A percentile compares a stretch with the other conserved stretches of the same genome.
Evolutionary conservation across 306 rosid genomes (phyloP).

Genomic region (Cucurbita ficifolia): DNA sequence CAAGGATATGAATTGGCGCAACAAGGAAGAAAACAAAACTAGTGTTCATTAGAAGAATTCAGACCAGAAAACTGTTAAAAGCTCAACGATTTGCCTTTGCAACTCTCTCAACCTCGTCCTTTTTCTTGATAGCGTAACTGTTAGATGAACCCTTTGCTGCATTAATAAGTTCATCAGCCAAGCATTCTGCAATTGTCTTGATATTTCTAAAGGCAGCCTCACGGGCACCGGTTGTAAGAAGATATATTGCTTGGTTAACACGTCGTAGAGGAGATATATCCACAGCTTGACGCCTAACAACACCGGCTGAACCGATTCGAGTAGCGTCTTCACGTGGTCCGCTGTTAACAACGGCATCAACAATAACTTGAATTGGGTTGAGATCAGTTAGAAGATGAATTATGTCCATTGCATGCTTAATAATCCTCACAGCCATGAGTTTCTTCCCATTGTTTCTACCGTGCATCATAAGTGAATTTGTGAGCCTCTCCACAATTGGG

Average conservation of each 20-base stretch:
- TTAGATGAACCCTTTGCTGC: conserved; percentile 2
- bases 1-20: neutral
- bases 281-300: conserved; percentile 7
- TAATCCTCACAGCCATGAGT: conserved; percentile 7
- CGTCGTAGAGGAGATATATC: conserved; percentile 3
- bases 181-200: conserved; percentile 4
- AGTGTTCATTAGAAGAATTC: neutral
- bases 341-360: conserved; percentile 3
- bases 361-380: conserved; percentile 4
- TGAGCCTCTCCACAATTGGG: conserved; percentile 4
- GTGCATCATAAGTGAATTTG: conserved; percentile 7
- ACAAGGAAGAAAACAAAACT: neutral
- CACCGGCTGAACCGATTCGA: conserved; percentile 6
- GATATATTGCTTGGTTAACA: conserved; percentile 1
- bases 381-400: conserved; percentile 7
- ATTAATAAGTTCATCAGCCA: conserved; percentile 5
- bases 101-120: conserved; percentile 1
- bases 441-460: conserved; percentile 4
- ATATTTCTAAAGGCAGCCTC: conserved; percentile 5
- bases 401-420: conserved; percentile 1
- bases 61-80: neutral
- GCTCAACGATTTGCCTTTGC: conserved; percentile 4
- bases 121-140: conserved; percentile 4
- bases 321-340: conserved; percentile 7
- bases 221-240: neutral